Base-by-base conservation (phyloP, 2,329 filamentous ascomycete genomes). In the Xylariaceae sp. region DNA sequence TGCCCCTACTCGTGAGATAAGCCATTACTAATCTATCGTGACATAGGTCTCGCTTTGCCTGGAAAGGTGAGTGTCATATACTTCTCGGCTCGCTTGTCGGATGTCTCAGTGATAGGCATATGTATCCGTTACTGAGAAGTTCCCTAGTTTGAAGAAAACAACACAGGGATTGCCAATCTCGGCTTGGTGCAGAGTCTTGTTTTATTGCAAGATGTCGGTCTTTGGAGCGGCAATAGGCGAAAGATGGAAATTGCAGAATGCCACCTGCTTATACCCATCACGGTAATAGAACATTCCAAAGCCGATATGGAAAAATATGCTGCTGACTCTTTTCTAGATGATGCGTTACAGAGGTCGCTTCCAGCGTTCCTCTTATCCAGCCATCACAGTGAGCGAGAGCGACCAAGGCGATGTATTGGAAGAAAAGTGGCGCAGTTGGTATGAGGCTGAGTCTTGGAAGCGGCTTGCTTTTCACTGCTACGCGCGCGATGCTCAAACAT, bases 381-480 rank as follows among this genome's bases (percentile, higher is more conserved):
- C 64, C 2, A 68, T 82, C 11, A 55, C 63, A 0, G 70, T 78
- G 2, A 54, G 62, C n/a, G 53, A 68, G 1, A 68, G 71, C 1
- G 81, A 85, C 39, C 64, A 74, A 15, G 76, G 74, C 1, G 58
- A 74, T 13, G 62, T 62, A 2, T 61, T 88, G 1, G 71, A 83
- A 41, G 61, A 67, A 3, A 85, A 85, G 50, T 87, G 83, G 83
- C 68, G 63, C 39, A 60, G 62, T 16, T 87, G 82, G 82, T 69
- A 75, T 11, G 67, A 76, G 32, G 66, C 74, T 43, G 82, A 86
- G 53, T 78, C 76, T 3, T 83, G 76, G 63, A 83, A 85, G 55
- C 71, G 74, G 24, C 71, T 88, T 2, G 74, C 76, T 3, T 79
- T 83, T 43, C 78, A 82, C 52, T 64, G 76, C 11, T 83, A 83